These are phyloP conservation scores for Colletotrichum lupini DNA, from an alignment of 2,329 filamentous ascomycete genomes.

Conservation along the genomic window DNA sequence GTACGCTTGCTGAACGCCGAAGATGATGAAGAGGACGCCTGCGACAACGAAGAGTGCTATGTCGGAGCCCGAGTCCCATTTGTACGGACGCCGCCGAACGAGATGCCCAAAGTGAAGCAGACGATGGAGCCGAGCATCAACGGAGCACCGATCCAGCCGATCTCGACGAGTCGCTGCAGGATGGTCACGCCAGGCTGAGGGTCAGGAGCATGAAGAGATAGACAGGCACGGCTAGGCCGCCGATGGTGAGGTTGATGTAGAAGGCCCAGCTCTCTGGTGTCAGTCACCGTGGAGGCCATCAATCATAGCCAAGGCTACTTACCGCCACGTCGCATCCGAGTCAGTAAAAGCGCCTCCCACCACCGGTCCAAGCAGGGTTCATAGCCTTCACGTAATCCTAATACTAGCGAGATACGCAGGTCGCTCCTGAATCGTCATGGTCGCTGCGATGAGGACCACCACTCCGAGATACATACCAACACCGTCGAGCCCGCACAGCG, in stretches of 20 bases:
- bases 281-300: not conserved
- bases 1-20: conserved; percentile 57
- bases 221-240: conserved; percentile 44
- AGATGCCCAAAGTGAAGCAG: conserved; percentile 58
- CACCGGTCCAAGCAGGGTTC: conserved; percentile 52
- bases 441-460: conserved; percentile 23
- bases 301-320: not conserved
- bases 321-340: conserved; percentile 51
- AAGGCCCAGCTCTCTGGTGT: conserved; percentile 45
- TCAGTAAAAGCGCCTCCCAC: conserved; percentile 57
- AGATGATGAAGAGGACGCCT: conserved; percentile 53
- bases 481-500: conserved; percentile 53
- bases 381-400: conserved; percentile 54
- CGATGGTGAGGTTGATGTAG: conserved; percentile 66
- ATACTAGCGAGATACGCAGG: conserved; percentile 36
- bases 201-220: conserved; percentile 43
- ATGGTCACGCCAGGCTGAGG: conserved; percentile 37
- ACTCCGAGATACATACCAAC: conserved; percentile 32
- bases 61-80: conserved; percentile 56
- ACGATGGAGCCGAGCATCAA: conserved; percentile 55
- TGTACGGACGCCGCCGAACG: conserved; percentile 62
- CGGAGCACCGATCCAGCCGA: conserved; percentile 59
- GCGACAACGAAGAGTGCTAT: conserved; percentile 59
- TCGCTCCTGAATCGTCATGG: conserved; percentile 28
- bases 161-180: conserved; percentile 43